Evolutionary conservation across 768 basidiomycete species (phyloP).

Genomic region (Lentinula aciculospora): DNA sequence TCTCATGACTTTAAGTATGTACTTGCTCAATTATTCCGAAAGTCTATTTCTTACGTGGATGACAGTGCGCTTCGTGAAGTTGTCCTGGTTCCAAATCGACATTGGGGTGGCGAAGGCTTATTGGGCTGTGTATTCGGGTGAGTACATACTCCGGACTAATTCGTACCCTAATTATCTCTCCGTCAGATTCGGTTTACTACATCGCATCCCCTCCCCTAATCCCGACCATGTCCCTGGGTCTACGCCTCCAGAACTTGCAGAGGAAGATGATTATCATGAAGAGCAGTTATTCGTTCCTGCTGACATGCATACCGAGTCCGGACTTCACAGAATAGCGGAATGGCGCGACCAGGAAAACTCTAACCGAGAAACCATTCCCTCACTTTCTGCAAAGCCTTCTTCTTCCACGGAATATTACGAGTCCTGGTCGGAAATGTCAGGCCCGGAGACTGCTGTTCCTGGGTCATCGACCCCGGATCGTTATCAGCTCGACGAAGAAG

Average conservation of each 20-base stretch:
- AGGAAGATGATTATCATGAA: constrained; percentile 50
- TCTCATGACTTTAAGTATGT: constrained; percentile 94
- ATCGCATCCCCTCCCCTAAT: constrained; percentile 84
- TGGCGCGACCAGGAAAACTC: constrained; percentile 16
- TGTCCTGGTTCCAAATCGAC: constrained; percentile 90
- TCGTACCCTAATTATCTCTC: background rate
- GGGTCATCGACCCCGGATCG: constrained; percentile 19
- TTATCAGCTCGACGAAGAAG: constrained; percentile 12
- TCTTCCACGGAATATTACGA: background rate
- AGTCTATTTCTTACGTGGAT: background rate
- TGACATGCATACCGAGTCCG: constrained; percentile 31
- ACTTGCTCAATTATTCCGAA: background rate
- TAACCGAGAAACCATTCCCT: constrained; percentile 9
- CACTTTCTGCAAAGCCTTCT: background rate
- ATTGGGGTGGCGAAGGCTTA: constrained; percentile 96
- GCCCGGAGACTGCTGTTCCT: constrained; percentile 1
- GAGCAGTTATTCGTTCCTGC: constrained; percentile 73
- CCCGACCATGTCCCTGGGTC: constrained; percentile 51
- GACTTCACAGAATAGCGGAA: constrained; percentile 16
- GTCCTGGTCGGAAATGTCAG: background rate
- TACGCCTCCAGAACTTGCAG: constrained; percentile 50
- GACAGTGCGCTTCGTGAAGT: constrained; percentile 89
- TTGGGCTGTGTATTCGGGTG: constrained; percentile 95
- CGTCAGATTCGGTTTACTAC: constrained; percentile 82
- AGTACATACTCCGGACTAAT: constrained; percentile 19